Evolutionary conservation across 2,329 filamentous ascomycete species (phyloP).

Genomic region (Xylaria sp.): DNA sequence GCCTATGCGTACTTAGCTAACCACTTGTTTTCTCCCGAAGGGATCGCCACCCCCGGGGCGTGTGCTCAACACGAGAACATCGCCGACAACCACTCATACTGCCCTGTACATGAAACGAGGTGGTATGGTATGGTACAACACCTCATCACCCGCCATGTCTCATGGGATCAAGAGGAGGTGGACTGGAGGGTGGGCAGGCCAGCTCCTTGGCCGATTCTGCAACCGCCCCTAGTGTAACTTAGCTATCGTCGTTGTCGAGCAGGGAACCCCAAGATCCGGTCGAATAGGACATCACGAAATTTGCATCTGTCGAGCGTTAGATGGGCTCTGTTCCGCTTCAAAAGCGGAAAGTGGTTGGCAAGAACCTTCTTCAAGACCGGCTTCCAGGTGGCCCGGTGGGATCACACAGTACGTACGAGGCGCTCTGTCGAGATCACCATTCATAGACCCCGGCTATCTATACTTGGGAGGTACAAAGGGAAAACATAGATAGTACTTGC

Average conservation of each 20-base stretch:
- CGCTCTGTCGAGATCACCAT: slow-evolving; percentile 6
- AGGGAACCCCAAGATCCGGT: slow-evolving; percentile 4
- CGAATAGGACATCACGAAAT: slow-evolving; percentile 8
- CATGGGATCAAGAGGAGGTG: slow-evolving; percentile 17
- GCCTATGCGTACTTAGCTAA: slow-evolving; percentile 1
- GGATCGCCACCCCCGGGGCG: slow-evolving; percentile 18
- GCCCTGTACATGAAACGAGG: slow-evolving; percentile 21
- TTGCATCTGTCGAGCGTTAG: background rate
- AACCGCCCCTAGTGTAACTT: slow-evolving; percentile 21
- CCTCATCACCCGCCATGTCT: slow-evolving; percentile 17
- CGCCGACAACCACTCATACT: background rate
- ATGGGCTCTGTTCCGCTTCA: slow-evolving; percentile 10
- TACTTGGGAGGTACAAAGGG: slow-evolving; percentile 29
- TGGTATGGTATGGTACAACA: too few relatives aligned
- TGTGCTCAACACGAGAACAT: background rate
- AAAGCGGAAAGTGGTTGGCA: slow-evolving; percentile 15
- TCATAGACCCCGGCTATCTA: slow-evolving; percentile 13
- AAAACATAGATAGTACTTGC: slow-evolving; percentile 23
- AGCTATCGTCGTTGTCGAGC: slow-evolving; percentile 18
- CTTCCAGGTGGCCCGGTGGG: too few relatives aligned
- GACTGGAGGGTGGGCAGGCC: slow-evolving; percentile 18
- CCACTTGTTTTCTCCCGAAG: slow-evolving; percentile 7
- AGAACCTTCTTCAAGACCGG: background rate
- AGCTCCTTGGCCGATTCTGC: slow-evolving; percentile 16
- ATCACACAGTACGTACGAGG: slow-evolving; percentile 9